Evolutionary conservation across 257 asterid species (phyloP).

Genomic region (Solanum virginianum): DNA sequence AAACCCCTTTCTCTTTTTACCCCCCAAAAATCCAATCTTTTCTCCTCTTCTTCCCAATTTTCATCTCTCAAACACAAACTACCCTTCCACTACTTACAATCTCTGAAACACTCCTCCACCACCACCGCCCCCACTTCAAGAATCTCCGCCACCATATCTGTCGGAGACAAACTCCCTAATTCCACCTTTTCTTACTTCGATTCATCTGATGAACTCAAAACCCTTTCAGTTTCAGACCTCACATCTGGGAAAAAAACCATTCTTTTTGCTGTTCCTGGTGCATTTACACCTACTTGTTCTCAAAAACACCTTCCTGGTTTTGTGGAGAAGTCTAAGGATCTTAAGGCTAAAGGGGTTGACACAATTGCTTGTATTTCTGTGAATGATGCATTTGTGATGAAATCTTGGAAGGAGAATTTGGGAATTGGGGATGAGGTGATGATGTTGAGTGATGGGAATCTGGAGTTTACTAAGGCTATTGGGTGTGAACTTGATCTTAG

Average conservation of each 20-base stretch:
- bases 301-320: slow-evolving; percentile 90
- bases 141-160: slow-evolving; percentile 63
- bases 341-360: slow-evolving; percentile 81
- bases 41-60: slow-evolving; percentile 19
- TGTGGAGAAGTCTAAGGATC: slow-evolving; percentile 52
- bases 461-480: slow-evolving; percentile 60
- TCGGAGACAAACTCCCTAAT: slow-evolving; percentile 83
- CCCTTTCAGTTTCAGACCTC: slow-evolving; percentile 63
- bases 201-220: slow-evolving; percentile 72
- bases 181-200: slow-evolving; percentile 74
- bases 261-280: slow-evolving; percentile 92
- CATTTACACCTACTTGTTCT: slow-evolving; percentile 92
- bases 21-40: not conserved
- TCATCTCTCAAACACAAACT: not conserved
- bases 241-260: slow-evolving; percentile 57
- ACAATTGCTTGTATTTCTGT: slow-evolving; percentile 82
- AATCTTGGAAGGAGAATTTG: slow-evolving; percentile 81
- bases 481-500: slow-evolving; percentile 87
- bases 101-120: slow-evolving; percentile 6
- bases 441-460: slow-evolving; percentile 86
- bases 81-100: not conserved
- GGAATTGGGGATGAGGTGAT: slow-evolving; percentile 53
- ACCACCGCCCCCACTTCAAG: slow-evolving; percentile 19
- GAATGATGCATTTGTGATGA: slow-evolving; percentile 89
- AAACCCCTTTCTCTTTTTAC: slow-evolving; percentile 19